Evolutionary conservation across 768 basidiomycete genomes (phyloP).

Genomic region (Hericium coralloides): DNA sequence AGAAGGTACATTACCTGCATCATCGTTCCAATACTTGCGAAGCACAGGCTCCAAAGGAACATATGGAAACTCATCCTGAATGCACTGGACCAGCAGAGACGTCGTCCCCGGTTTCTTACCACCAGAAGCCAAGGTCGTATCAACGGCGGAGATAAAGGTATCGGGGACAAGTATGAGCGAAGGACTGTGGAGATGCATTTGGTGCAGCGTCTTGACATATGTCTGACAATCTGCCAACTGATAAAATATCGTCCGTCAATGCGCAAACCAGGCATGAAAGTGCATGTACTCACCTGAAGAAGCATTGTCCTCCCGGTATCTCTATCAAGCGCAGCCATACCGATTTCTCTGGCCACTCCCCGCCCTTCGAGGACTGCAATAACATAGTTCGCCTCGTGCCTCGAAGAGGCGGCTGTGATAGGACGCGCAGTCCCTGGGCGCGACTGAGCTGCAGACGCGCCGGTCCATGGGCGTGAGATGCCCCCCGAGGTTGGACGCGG

Average conservation of each 20-base stretch:
- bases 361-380: slow-evolving; percentile 70
- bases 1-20: slow-evolving; percentile 41
- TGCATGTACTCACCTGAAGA: slow-evolving; percentile 50
- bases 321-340: slow-evolving; percentile 77
- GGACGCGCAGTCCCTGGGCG: slow-evolving; percentile 53
- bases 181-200: slow-evolving; percentile 73
- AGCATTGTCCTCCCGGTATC: slow-evolving; percentile 70
- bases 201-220: slow-evolving; percentile 82
- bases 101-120: slow-evolving; percentile 37
- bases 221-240: slow-evolving; percentile 83
- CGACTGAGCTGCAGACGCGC: slow-evolving; percentile 41
- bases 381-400: slow-evolving; percentile 52
- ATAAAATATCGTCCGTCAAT: not conserved
- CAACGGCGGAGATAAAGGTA: slow-evolving; percentile 59
- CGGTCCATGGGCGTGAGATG: slow-evolving; percentile 40
- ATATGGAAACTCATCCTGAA: slow-evolving; percentile 66
- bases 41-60: slow-evolving; percentile 61
- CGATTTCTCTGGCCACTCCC: slow-evolving; percentile 75
- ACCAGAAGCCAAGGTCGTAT: slow-evolving; percentile 34
- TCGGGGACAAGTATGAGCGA: slow-evolving; percentile 72
- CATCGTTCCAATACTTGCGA: slow-evolving; percentile 82
- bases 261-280: not conserved
- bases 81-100: slow-evolving; percentile 61
- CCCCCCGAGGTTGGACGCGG: no score
- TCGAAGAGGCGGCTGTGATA: slow-evolving; percentile 51